Evolutionary conservation across 2,329 filamentous ascomycete genomes (phyloP), one percentile per base, ranked within the genome.

Genomic region (Hypoxylon sp.): DNA sequence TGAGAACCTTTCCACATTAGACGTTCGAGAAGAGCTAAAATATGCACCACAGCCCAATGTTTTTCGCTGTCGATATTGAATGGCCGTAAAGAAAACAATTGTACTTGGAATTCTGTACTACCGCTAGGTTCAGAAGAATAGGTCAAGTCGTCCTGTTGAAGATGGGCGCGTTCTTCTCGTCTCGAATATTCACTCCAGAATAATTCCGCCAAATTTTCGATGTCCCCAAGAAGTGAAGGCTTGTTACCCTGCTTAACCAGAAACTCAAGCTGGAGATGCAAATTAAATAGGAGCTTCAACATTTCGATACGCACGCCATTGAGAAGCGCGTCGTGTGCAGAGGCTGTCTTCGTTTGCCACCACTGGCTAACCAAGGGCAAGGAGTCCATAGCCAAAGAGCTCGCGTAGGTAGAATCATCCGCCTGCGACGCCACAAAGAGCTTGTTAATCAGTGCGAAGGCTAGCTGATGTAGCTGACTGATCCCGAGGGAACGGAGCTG

Each of bases 121-220:
- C 83, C 76, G 75, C 82, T 75, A 75, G 77, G 73, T 75, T 84
- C 77, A 72, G 83, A 72, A 50, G 85, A 75, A 69, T 92, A 92
- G 0, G 85, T 82, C 27, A 98, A 77, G 73, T 98, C 92, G 67
- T 93, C 89, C n/a, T 97, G 81, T 70, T 93, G 91, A 10, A 98
- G 84, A 39, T 91, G 88, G 52, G 92, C 90, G 65, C 89, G 88
- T 52, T 92, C 89, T 37, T 89, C 84, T 67, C 93, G 87, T 70
- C 85, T 90, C 3, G 88, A 85, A 79, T 98, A 98, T 74, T 98
- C 95, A 7, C 82, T 82, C 82, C 91, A 91, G n/a, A 99, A 80
- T 3, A 86, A 84, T 48, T 94, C 90, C 35, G 90, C 77, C 1
- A 98, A 79, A n/a, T 87, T 86, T 69, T 91, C 88, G 5, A 97